Conservation (phyloP, 495 filamentous ascomycete species). For the Xylaria nigripes region DNA sequence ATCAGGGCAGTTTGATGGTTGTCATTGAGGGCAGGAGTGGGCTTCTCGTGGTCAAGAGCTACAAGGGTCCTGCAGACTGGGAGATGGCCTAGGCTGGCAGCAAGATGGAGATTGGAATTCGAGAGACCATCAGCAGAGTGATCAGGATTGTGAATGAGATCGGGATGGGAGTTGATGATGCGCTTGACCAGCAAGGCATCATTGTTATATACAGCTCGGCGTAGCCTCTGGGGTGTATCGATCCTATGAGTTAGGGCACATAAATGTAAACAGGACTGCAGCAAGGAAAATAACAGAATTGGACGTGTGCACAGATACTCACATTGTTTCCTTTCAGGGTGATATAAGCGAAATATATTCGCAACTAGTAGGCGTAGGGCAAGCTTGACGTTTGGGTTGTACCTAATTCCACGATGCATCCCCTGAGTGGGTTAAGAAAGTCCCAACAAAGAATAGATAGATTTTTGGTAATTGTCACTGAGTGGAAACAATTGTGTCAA, state of each 20-base stretch:
- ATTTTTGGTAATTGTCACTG: neutral
- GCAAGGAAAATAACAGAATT: neutral
- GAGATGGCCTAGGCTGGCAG: constrained; percentile 57
- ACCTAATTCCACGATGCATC: too few relatives aligned
- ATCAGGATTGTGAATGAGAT: constrained; percentile 65
- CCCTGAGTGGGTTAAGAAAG: too few relatives aligned
- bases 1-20: constrained; percentile 64
- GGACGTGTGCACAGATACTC: neutral
- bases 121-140: constrained; percentile 41
- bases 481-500: neutral
- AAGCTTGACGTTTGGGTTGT: too few relatives aligned
- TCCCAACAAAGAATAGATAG: too few relatives aligned
- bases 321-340: neutral
- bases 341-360: neutral
- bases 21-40: constrained; percentile 57
- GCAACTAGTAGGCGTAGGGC: neutral
- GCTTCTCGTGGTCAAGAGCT: constrained; percentile 47
- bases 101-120: constrained; percentile 73
- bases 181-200: constrained; percentile 64
- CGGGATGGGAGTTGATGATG: constrained; percentile 61
- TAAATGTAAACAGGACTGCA: neutral
- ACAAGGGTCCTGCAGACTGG: constrained; percentile 51
- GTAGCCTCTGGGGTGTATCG: constrained; percentile 56
- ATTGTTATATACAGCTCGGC: constrained; percentile 62
- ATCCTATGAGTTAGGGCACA: constrained; percentile 40